Percentiles rank a stretch among this genome's conserved stretches.
Conservation (phyloP, 768 basidiomycete species). For the Lactifluus piperatus region DNA sequence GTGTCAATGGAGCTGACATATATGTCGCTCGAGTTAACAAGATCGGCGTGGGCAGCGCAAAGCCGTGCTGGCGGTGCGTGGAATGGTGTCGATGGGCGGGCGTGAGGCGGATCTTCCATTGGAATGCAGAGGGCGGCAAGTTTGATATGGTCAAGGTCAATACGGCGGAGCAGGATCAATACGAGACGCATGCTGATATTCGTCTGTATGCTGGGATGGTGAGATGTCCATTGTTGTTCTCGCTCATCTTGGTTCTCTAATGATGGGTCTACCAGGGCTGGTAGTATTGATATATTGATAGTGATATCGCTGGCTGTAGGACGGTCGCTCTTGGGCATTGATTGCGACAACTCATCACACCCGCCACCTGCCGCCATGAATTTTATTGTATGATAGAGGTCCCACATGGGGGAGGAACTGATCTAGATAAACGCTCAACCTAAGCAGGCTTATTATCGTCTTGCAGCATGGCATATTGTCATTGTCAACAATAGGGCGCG, state of each 20-base stretch:
- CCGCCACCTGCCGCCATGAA: background rate
- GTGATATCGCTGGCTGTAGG: no score
- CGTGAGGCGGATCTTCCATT: conserved; percentile 48
- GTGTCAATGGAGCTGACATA: conserved; percentile 44
- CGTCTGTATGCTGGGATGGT: conserved; percentile 38
- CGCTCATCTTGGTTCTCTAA: background rate
- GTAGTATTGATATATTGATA: no score
- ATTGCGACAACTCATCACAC: background rate
- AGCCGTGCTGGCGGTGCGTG: conserved; percentile 48
- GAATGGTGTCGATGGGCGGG: conserved; percentile 52
- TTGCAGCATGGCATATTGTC: no score
- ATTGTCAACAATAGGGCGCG: background rate
- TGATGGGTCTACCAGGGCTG: conserved; percentile 3
- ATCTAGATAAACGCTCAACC: background rate
- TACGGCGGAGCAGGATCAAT: conserved; percentile 30
- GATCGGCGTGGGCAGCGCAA: conserved; percentile 40
- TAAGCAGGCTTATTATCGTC: no score
- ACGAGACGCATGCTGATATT: conserved; percentile 40
- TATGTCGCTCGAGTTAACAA: conserved; percentile 46
- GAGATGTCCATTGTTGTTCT: conserved; percentile 24
- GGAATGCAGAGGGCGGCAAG: conserved; percentile 31
- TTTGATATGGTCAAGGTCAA: conserved; percentile 42
- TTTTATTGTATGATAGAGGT: no score
- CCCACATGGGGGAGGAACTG: background rate
- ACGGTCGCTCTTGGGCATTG: background rate